Conservation (phyloP, 192 early-diverging fungal genomes). For the Linderina pennispora region DNA sequence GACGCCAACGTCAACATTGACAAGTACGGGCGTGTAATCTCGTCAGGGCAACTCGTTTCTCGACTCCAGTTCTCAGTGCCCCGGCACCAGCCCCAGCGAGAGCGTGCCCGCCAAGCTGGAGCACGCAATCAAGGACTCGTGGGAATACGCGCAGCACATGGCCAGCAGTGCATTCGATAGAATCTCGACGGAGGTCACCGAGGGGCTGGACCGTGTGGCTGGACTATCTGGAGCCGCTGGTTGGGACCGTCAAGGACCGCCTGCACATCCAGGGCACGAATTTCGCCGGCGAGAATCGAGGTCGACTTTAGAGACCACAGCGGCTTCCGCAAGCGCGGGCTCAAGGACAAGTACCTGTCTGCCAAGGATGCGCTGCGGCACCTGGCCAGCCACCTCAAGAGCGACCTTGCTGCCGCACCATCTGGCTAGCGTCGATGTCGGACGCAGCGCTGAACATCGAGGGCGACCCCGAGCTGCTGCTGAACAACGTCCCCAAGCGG, state of each 20-base stretch:
- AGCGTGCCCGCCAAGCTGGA: constrained; percentile 13
- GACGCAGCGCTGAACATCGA: constrained; percentile 15
- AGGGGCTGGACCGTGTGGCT: constrained; percentile 18
- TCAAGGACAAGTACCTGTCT: constrained; percentile 23
- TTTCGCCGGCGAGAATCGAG: constrained; percentile 5
- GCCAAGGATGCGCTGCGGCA: constrained; percentile 62
- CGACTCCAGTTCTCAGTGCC: neutral
- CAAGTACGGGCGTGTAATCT: constrained; percentile 12
- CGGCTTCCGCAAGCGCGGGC: neutral
- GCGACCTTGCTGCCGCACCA: constrained; percentile 47
- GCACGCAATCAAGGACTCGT: constrained; percentile 20
- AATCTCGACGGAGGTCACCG: constrained; percentile 10
- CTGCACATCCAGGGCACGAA: constrained; percentile 22
- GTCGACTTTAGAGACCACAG: constrained; percentile 11
- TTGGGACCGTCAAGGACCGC: constrained; percentile 9
- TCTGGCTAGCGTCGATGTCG: constrained; percentile 13
- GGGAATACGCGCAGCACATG: constrained; percentile 29
- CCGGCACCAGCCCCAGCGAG: neutral
- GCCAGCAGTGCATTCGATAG: constrained; percentile 21
- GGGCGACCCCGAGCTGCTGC: constrained; percentile 31
- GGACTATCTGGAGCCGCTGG: constrained; percentile 14
- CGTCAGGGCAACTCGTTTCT: constrained; percentile 19
- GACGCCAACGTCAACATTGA: constrained; percentile 51
- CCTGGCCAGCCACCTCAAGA: constrained; percentile 54
- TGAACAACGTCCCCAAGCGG: constrained; percentile 11